phyloP scores from a whole-genome alignment of 257 asterid species.

The Solanum medicagineum region DNA sequence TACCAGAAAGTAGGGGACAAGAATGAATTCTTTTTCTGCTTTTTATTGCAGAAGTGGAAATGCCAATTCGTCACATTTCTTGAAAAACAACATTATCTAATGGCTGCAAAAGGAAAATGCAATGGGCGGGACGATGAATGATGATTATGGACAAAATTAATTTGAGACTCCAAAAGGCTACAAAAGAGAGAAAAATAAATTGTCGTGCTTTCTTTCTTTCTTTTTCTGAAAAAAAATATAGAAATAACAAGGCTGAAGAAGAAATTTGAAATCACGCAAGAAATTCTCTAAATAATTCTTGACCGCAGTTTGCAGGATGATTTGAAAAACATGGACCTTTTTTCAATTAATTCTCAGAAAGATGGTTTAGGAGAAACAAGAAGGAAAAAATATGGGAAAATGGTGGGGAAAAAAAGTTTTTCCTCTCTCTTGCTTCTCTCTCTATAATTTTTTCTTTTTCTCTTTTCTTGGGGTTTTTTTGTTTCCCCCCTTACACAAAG shows the following conservation, averaged over 20 bases:
- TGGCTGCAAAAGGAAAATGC: background rate
- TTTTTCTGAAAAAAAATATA: background rate
- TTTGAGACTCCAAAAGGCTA: background rate
- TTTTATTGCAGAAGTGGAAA: background rate
- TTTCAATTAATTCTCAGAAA: constrained; percentile 61
- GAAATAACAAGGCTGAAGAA: background rate
- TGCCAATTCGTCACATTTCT: background rate
- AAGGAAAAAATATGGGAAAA: constrained; percentile 7
- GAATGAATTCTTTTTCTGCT: constrained; percentile 3
- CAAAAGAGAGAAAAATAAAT: background rate
- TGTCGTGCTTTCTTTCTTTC: background rate
- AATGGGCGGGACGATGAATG: background rate
- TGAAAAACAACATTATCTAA: background rate
- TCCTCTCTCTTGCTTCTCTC: constrained; percentile 40
- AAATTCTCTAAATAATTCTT: background rate
- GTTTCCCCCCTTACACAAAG: background rate
- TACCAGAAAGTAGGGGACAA: constrained; percentile 16
- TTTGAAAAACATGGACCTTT: constrained; percentile 65
- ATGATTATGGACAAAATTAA: background rate
- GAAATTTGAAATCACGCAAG: background rate
- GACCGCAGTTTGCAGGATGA: constrained; percentile 72
- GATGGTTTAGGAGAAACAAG: constrained; percentile 11
- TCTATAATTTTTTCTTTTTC: constrained; percentile 2
- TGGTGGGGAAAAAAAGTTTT: constrained; percentile 1
- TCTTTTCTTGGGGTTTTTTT: background rate